Evolutionary conservation across 2,329 filamentous ascomycete species (phyloP).

Genomic region (Stemphylium beticola): DNA sequence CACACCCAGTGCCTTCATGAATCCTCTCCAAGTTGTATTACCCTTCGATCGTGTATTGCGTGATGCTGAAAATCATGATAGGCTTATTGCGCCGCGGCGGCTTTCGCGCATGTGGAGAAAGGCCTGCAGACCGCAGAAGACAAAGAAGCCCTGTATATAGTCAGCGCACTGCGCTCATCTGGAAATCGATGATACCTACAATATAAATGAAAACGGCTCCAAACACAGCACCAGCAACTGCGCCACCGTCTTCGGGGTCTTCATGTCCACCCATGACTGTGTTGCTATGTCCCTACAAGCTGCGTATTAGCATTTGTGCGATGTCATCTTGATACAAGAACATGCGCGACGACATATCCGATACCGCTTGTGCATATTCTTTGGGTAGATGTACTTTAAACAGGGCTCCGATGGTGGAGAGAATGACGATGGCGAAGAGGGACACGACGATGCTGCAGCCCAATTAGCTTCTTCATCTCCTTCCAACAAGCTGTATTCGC

Average conservation of each 20-base stretch:
- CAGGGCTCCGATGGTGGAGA: conserved; percentile 70
- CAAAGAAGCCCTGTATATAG: conserved; percentile 70
- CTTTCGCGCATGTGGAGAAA: conserved; percentile 83
- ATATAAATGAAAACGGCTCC: conserved; percentile 86
- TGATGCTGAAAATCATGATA: conserved; percentile 56
- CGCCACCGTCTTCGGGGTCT: conserved; percentile 72
- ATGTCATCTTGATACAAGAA: background rate
- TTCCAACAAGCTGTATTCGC: background rate
- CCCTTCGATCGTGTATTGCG: background rate
- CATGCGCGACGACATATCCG: background rate
- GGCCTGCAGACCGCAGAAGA: conserved; percentile 91
- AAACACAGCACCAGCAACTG: conserved; percentile 85
- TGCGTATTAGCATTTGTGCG: conserved; percentile 25
- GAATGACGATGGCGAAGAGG: conserved; percentile 68
- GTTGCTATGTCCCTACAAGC: conserved; percentile 69
- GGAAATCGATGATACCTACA: conserved; percentile 64
- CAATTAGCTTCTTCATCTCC: conserved; percentile 21
- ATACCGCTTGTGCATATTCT: background rate
- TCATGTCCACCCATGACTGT: conserved; percentile 79
- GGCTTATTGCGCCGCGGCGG: conserved; percentile 80
- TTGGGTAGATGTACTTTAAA: conserved; percentile 65
- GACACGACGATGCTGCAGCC: conserved; percentile 55
- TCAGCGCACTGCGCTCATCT: conserved; percentile 1
- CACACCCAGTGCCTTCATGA: background rate
- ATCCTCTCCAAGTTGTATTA: background rate